Percentiles rank a stretch among this genome's conserved stretches.
These are phyloP conservation scores for Lumnitzera littorea DNA, from an alignment of 345 rosid genomes.

Conservation along the genomic window DNA sequence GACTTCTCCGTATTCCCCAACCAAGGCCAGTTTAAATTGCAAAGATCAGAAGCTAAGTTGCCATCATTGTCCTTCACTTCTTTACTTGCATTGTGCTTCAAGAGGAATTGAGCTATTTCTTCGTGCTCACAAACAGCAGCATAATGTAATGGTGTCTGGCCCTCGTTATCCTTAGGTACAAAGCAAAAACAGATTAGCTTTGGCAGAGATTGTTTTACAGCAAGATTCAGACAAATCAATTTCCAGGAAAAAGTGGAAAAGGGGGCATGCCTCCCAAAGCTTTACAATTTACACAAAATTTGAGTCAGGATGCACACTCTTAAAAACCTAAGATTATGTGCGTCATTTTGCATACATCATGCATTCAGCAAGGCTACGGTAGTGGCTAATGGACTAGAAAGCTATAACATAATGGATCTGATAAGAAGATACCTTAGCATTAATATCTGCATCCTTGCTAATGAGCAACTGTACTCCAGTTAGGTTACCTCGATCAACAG, in stretches of 20 bases:
- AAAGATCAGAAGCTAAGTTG: constrained; percentile 50
- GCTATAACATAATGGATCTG: too few relatives aligned
- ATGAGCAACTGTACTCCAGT: constrained; percentile 47
- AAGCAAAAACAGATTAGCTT: background rate
- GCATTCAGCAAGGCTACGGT: too few relatives aligned
- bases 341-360: too few relatives aligned
- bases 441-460: constrained; percentile 58
- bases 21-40: constrained; percentile 70
- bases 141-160: constrained; percentile 89
- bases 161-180: constrained; percentile 73
- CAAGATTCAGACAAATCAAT: too few relatives aligned
- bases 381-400: too few relatives aligned
- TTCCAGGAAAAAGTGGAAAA: too few relatives aligned
- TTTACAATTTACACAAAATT: too few relatives aligned
- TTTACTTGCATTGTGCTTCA: constrained; percentile 65
- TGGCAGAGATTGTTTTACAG: too few relatives aligned
- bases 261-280: too few relatives aligned
- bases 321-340: too few relatives aligned
- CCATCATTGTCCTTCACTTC: constrained; percentile 66
- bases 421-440: constrained; percentile 52
- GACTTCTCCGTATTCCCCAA: constrained; percentile 10
- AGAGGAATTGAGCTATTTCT: constrained; percentile 63
- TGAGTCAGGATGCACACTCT: too few relatives aligned
- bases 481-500: constrained; percentile 81
- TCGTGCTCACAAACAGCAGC: constrained; percentile 88